Conservation (phyloP, 225 moss, liverwort and hornwort genomes). For the Physcomitrium patens region DNA sequence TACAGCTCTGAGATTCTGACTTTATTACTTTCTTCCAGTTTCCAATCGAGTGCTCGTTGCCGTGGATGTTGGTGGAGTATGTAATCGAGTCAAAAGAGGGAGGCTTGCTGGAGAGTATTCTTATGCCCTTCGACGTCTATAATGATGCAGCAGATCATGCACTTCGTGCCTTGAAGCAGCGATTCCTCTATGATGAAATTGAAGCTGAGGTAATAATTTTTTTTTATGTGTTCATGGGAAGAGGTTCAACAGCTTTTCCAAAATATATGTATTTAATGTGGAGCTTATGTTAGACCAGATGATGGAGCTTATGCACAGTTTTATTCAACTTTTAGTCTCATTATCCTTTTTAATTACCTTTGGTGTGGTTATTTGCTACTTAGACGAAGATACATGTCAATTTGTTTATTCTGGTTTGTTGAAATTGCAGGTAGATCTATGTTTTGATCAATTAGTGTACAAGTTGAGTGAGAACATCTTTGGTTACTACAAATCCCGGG, state of each 20-base stretch:
- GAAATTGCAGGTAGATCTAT: conserved; percentile 88
- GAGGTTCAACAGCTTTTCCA: neutral
- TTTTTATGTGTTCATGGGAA: neutral
- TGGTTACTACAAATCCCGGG: conserved; percentile 84
- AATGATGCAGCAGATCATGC: conserved; percentile 97
- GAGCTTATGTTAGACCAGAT: too few relatives aligned
- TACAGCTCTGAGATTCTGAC: conserved; percentile 33
- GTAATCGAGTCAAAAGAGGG: conserved; percentile 93
- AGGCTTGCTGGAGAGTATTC: conserved; percentile 90
- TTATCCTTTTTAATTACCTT: conserved; percentile 19
- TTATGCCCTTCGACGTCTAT: conserved; percentile 97
- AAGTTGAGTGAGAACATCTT: conserved; percentile 98
- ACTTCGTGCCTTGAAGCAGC: conserved; percentile 86
- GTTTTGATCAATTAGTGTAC: conserved; percentile 98
- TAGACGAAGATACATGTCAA: neutral
- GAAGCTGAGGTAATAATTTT: conserved; percentile 82
- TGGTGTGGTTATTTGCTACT: neutral
- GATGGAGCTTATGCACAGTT: too few relatives aligned
- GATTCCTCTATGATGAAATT: conserved; percentile 98
- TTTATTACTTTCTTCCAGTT: conserved; percentile 61
- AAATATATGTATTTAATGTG: neutral
- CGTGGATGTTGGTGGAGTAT: conserved; percentile 99
- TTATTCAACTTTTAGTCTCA: neutral
- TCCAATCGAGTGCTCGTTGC: conserved; percentile 96
- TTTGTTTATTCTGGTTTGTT: conserved; percentile 13